Evolutionary conservation across 441 rosid genomes (phyloP), one percentile per base, ranked within the genome.

Genomic region (Euphorbia corollata): DNA sequence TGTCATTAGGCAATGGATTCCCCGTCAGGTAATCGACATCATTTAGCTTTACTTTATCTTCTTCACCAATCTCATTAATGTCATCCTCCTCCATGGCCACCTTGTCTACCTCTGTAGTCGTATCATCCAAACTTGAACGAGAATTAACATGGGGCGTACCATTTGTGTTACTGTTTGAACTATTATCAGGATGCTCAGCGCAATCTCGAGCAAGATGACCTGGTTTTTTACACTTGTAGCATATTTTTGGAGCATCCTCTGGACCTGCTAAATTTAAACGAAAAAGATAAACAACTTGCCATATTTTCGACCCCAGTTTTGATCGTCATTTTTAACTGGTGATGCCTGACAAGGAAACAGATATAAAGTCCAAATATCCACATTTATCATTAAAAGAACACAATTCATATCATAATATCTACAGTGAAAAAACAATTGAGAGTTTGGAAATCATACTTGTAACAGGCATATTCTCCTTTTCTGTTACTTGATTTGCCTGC

Each of bases 161-260:
- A 59, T 60, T 79, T 45, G 62, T 68, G 38, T 48, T 80, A 59
- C 69, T 63, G 56, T 10, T 65, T 12, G 78, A 72, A 61, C 76
- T 56, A 68, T 80, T 87, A 69, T 82, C 77, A 23, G 77, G 78
- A 64, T 81, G 86, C 64, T 83, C 99, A 10, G 74, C 86, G 75
- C 99, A 94, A 68, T 94, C 92, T 59, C 90, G 84, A 43, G 98
- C 83, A 24, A 94, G 85, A 77, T 94, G 98, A 36, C 99, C 99
- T 5, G 75, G 76, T 72, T 75, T 87, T 79, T 94, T 94, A 75
- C 99, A 94, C 77, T 81, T 88, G 58, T 91, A 91, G 74, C 99
- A 94, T 73, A 91, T 65, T 82, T 91, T 94, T 56, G 76, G 85
- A 63, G 88, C 92, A 77, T 86, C 89, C 56, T 75, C 87, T 19